These are phyloP conservation scores for Colletotrichum sansevieriae DNA, from an alignment of 2,329 filamentous ascomycete species.

Conservation along the genomic window DNA sequence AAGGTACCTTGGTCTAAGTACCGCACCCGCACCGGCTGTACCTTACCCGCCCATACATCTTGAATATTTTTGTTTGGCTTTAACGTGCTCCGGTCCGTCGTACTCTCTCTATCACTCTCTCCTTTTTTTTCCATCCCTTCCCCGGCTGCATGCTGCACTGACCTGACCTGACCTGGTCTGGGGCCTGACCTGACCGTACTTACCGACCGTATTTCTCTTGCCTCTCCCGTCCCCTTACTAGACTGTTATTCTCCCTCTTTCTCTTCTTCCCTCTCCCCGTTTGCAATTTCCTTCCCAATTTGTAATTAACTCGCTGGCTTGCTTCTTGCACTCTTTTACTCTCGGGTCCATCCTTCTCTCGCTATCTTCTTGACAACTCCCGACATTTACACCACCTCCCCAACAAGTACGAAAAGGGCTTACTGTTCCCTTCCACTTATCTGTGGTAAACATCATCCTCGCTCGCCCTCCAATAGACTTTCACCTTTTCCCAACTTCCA, in stretches of 20 bases:
- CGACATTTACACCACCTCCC: slow-evolving; percentile 3
- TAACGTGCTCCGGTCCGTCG: slow-evolving; percentile 39
- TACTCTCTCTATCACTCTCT: slow-evolving; percentile 7
- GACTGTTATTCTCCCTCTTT: slow-evolving; percentile 21
- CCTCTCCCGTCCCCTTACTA: slow-evolving; percentile 39
- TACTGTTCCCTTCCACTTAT: not conserved
- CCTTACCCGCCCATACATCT: slow-evolving; percentile 36
- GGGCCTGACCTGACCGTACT: slow-evolving; percentile 38
- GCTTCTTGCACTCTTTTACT: slow-evolving; percentile 25
- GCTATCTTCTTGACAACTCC: slow-evolving; percentile 29
- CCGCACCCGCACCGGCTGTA: slow-evolving; percentile 9
- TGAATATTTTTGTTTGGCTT: slow-evolving; percentile 42
- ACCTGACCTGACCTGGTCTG: slow-evolving; percentile 36
- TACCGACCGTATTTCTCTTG: slow-evolving; percentile 41
- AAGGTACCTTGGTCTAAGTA: slow-evolving; percentile 1
- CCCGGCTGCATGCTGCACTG: slow-evolving; percentile 40
- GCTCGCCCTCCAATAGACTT: slow-evolving; percentile 40
- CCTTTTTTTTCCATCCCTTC: slow-evolving; percentile 38
- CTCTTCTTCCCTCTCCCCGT: slow-evolving; percentile 35
- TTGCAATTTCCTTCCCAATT: slow-evolving; percentile 41
- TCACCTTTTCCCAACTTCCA: slow-evolving; percentile 28
- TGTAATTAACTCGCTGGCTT: slow-evolving; percentile 38
- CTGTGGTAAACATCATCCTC: slow-evolving; percentile 23
- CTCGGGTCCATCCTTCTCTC: slow-evolving; percentile 17
- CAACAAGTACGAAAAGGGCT: not conserved